Evolutionary conservation across 2,329 filamentous ascomycete species (phyloP), one percentile per base, ranked within the genome.

Genomic region (Aureobasidium sp.): DNA sequence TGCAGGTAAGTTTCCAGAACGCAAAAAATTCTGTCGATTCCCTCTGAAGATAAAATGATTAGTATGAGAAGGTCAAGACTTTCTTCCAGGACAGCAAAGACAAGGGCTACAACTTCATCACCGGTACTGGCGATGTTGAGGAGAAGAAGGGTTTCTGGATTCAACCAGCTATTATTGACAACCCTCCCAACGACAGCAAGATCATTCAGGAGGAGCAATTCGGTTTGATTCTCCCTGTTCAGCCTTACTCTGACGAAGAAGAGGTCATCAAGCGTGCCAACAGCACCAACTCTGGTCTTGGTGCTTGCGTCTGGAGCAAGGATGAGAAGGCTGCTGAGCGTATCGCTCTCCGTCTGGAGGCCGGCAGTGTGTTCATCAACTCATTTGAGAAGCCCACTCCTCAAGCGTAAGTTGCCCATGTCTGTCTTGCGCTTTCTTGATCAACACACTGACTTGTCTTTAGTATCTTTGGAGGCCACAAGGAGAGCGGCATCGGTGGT

Each of bases 401-500:
- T 0, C 72, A 76, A 65, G 79, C 78, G 45, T 48, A 32, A 48
- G 45, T 30, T 5, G 8, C 5, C 5, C 5, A 41, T 7, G 5
- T 3, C 21, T 5, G n/a, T 44, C 25, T 16, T 3, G 11, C 44
- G 6, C 11, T 47, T 30, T 9, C 3, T 21, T 3, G 16, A 16
- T 11, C 11, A 41, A 11, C 5, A 14, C 14, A 59, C 30, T 62
- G 41, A 59, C 36, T 3, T 9, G 5, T 25, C n/a, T n/a, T 3
- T 34, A 27, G 44, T 13, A 37, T 57, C 27, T 62, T 59, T 7
- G 86, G 87, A 53, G 89, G 89, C 0, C 90, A 82, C 80, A 91
- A 91, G 76, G 82, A 90, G 75, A 84, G 79, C 30, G 90, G 90
- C 64, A 88, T 91, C 62, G 90, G 90, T 48, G 85, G 88, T 61